Base-by-base conservation (phyloP, 805 yeast species). In the Starmerella roubikii region DNA sequence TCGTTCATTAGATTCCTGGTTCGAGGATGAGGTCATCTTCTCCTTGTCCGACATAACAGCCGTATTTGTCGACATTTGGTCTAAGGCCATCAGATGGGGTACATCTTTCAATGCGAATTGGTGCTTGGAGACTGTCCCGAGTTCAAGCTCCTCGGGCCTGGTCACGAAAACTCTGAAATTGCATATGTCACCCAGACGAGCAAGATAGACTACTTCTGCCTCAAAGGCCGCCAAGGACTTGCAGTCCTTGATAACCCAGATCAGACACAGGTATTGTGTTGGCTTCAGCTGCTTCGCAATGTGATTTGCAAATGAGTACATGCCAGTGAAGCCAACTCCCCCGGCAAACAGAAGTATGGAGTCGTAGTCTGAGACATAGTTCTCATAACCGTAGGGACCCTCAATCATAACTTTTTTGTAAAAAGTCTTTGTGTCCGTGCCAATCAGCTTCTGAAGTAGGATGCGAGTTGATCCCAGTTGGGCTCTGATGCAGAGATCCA, bases 311-410 rank as follows among this genome's bases (percentile, higher is more conserved):
- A 69, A 64, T 1, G 75, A 59, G 40, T 65, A 65, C 33, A 71
- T 59, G 1, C 72, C 77, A 0, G 81, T 72, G 51, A 75, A 66
- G 11, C 82, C 82, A 39, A 71, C 72, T 11, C 81, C 82, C 3
- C 81, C 81, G 2, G 78, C 76, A 22, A 75, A 56, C 34, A 74
- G 66, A 8, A 74, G 56, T 1, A 69, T 65, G 28, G 64, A 60
- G 23, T 62, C 62, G 48, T 67, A 72, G 21, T 64, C 63, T 34
- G 62, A 62, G 42, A 69, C 66, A 4, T 74, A 73, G 34, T 51
- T 51, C 9, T 63, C 57, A 9, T 61, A 57, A 1, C 81, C 81
- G 47, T 76, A 75, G 0, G 78, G 76, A 0, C 82, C 82, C 49
- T 75, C 82, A 20, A 74, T 61, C 5, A 70, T 47, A 3, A 72